Evolutionary conservation across 1,284 basidiomycete species (phyloP), one percentile per base, ranked within the genome.

Genomic region (Athelia psychrophila): DNA sequence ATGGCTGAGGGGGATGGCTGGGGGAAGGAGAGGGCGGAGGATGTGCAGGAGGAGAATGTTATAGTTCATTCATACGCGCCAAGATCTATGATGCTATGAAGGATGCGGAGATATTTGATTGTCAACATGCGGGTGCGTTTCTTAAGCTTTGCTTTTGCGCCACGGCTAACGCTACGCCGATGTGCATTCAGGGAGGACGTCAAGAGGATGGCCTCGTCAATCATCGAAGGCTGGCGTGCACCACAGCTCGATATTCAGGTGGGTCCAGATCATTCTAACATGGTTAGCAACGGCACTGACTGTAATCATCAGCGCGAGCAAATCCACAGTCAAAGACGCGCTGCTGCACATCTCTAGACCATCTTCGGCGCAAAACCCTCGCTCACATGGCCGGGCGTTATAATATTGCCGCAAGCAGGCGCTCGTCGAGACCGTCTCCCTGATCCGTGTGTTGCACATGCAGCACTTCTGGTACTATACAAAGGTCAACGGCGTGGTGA

Each of bases 161-260:
- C 24, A 10, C 35, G 2, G 23, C 46, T 18, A 18, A 52, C 33
- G 10, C 47, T 53, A 44, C 25, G 8, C 33, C 49, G 15, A 51
- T 18, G 36, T 19, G 27, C 38, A 49, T 58, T 3, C 55, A 94
- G 80, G 84, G 91, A 30, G 95, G 95, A 0, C 91, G 95, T 57
- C 96, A 99, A 73, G 96, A 99, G 71, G 96, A 99, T 56, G 96
- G 95, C 97, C 65, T 93, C 91, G 3, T 87, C 93, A 22, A 86
- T 93, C 23, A 79, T 96, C 25, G 95, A 98, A 69, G 95, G 95
- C 49, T 98, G 94, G 84, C 85, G 94, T 56, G 87, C 91, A 9
- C 69, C 98, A 3, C 83, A 92, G 61, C 76, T 99, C 15, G 95
- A 98, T 66, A 95, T 98, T 44, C 87, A 91, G 74, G 88, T 86